Evolutionary conservation across 2,329 filamentous ascomycete species (phyloP).

Genomic region (Elsinoe batatas): DNA sequence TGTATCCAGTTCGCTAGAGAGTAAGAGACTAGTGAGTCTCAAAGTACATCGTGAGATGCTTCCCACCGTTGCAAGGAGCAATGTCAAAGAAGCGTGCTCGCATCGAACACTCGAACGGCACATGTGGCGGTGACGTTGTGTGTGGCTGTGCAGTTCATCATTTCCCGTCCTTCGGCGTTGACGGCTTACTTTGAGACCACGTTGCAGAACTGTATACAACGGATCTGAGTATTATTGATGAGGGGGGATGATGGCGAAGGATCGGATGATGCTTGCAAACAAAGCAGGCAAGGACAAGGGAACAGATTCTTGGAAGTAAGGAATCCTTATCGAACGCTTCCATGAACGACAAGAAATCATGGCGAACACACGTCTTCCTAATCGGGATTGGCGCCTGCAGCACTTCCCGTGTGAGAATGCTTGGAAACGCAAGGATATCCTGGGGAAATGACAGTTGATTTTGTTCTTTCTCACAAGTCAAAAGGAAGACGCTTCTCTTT

Average conservation of each 20-base stretch:
- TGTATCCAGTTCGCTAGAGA: no score
- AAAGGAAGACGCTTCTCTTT: neutral
- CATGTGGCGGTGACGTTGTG: neutral
- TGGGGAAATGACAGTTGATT: neutral
- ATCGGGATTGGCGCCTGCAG: neutral
- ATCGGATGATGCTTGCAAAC: neutral
- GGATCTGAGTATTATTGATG: neutral
- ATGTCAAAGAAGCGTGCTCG: neutral
- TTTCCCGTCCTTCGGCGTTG: neutral
- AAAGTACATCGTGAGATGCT: no score
- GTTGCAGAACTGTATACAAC: no score
- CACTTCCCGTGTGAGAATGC: neutral
- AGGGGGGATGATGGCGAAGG: neutral
- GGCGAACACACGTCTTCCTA: neutral
- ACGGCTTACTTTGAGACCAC: neutral
- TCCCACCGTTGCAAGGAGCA: neutral
- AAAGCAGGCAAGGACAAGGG: neutral
- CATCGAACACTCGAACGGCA: neutral
- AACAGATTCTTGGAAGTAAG: neutral
- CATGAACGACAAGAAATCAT: neutral
- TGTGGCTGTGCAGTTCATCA: neutral
- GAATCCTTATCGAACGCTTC: constrained; percentile 1
- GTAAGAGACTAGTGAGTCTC: no score
- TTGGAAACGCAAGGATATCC: neutral
- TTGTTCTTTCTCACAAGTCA: neutral